phyloP scores from a whole-genome alignment of 1,284 basidiomycete genomes.

The Puccinia hordei region DNA sequence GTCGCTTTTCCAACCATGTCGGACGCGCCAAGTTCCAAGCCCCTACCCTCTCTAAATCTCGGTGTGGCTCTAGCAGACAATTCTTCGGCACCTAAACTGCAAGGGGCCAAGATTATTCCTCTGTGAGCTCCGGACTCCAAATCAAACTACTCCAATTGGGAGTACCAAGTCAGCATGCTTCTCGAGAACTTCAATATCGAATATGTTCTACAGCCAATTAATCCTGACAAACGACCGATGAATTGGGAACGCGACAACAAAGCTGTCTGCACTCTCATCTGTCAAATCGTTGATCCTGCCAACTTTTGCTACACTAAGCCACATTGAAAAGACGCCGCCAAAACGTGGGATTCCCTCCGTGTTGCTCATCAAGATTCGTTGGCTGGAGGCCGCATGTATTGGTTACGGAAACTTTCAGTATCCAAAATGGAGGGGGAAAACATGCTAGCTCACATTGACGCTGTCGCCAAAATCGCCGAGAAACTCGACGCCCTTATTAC shows the following conservation, averaged over 20 bases:
- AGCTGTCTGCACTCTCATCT: neutral
- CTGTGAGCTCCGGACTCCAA: too few species aligned
- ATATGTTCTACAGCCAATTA: too few species aligned
- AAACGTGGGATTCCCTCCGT: neutral
- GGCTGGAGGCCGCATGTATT: neutral
- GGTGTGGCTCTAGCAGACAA: too few species aligned
- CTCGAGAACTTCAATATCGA: too few species aligned
- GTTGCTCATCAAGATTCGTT: slow-evolving; percentile 1
- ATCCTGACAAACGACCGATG: too few species aligned
- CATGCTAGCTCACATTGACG: neutral
- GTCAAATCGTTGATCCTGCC: neutral
- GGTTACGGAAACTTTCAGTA: neutral
- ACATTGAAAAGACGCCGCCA: neutral
- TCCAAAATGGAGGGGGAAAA: neutral
- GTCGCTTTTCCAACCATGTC: too few species aligned
- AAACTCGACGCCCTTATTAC: neutral
- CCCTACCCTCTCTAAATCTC: too few species aligned
- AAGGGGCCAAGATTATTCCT: too few species aligned
- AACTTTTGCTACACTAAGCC: neutral
- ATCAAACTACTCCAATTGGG: too few species aligned
- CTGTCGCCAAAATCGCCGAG: neutral
- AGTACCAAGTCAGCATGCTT: too few species aligned
- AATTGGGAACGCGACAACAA: slow-evolving; percentile 17
- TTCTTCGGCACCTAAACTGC: too few species aligned
- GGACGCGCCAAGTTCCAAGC: too few species aligned